Evolutionary conservation across 768 basidiomycete species (phyloP), one percentile per base, ranked within the genome.

Genomic region (Termitomyces sp.): DNA sequence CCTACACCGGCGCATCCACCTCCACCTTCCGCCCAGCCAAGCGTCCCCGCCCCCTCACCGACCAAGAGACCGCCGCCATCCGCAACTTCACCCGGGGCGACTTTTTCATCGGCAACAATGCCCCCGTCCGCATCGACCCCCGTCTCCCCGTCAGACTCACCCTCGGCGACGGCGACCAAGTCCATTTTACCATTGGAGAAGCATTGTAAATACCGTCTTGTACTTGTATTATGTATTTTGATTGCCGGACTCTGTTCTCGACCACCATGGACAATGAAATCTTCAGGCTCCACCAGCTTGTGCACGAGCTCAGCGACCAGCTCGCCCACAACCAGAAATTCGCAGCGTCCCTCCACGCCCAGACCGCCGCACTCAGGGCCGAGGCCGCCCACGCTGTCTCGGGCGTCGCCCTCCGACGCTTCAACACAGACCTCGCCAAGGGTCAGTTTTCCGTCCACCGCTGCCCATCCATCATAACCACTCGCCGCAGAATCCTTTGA

Each of bases 371-470:
- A 5, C 82, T 96, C 70, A 94, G 94, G 83, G 83, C 81, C n/a
- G 88, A 94, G 73, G 90, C 94, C 17, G 74, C 81, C 0, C 82
- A 93, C 67, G 76, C 82, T 3, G 84, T 85, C 6, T 84, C 88
- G 31, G 92, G 92, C 3, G 92, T 91, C 71, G 81, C 87, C 0
- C 77, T 98, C 45, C 79, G 94, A 65, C 83, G 95, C 43, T 92
- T 89, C 73, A 96, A 96, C 72, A 84, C 86, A 9, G 95, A 98
- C 71, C 84, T 98, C 5, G 85, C 91, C 14, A 87, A 91, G 80
- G 92, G 92, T 90, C 64, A 59, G 78, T 70, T 5, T 31, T 25
- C 32, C 1, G 14, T 12, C 25, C 1, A 3, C 7, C 32, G 8
- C 17, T 54, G 43, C 25, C 25, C 25, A 25, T 25, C 25, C 25